Evolutionary conservation across 257 asterid genomes (phyloP).

Genomic region (Plectranthus barbatus): DNA sequence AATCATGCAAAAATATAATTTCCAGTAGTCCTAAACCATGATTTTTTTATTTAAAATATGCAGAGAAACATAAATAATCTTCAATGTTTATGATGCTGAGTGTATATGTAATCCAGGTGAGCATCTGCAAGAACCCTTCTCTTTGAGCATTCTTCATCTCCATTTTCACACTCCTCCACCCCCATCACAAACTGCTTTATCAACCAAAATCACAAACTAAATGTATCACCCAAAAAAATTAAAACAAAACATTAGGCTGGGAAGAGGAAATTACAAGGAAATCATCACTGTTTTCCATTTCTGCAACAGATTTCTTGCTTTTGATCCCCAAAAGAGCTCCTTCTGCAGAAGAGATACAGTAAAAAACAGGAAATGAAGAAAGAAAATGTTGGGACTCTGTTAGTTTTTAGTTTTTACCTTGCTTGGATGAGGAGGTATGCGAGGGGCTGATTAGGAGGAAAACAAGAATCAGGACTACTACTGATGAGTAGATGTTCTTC

Average conservation of each 20-base stretch:
- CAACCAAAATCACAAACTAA: neutral
- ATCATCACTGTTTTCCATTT: slow-evolving; percentile 1
- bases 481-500: neutral
- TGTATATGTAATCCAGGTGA: slow-evolving; percentile 75
- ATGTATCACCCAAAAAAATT: neutral
- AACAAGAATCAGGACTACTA: slow-evolving; percentile 15
- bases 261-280: slow-evolving; percentile 16
- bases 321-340: slow-evolving; percentile 3
- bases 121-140: slow-evolving; percentile 58
- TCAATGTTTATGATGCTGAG: slow-evolving; percentile 52
- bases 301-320: slow-evolving; percentile 6
- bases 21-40: no score
- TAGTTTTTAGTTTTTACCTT: slow-evolving; percentile 6
- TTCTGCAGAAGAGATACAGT: slow-evolving; percentile 6
- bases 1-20: no score
- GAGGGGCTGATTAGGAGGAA: slow-evolving; percentile 18
- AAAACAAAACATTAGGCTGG: neutral
- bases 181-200: slow-evolving; percentile 27
- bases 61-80: neutral
- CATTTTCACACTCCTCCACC: slow-evolving; percentile 19
- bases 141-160: slow-evolving; percentile 48
- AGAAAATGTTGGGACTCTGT: neutral
- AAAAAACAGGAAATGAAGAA: neutral
- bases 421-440: slow-evolving; percentile 16
- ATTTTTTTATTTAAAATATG: no score